A percentile compares a stretch with the other conserved stretches of the same genome.
phyloP scores from a whole-genome alignment of 2,329 filamentous ascomycete species.

The Aspergillus pseudoglaucus region DNA sequence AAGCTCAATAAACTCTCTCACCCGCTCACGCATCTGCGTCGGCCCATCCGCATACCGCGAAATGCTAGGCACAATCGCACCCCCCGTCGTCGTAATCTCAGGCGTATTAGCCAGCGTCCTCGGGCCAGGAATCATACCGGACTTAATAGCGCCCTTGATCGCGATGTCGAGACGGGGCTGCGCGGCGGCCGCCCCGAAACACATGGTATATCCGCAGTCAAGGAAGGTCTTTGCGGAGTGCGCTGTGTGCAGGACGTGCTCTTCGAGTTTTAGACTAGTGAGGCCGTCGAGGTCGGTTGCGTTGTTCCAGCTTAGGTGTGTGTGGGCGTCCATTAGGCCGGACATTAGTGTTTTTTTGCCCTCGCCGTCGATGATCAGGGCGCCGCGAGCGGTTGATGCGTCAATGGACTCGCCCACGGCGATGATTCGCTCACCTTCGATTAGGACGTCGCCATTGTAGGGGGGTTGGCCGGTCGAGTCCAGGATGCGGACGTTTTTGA shows the following conservation, averaged over 20 bases:
- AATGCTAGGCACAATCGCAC: conserved; percentile 39
- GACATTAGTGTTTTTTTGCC: too few species aligned
- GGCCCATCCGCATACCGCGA: conserved; percentile 39
- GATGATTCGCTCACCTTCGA: too few species aligned
- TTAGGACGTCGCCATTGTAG: too few species aligned
- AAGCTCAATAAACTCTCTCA: conserved; percentile 29
- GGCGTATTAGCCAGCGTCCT: conserved; percentile 44
- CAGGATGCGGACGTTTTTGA: too few species aligned
- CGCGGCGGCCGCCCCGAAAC: conserved; percentile 39
- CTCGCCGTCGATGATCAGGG: too few species aligned
- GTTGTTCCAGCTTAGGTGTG: too few species aligned
- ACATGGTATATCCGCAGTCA: conserved; percentile 43
- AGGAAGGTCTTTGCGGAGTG: conserved; percentile 40
- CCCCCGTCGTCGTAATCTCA: conserved; percentile 43
- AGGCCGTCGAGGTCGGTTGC: conserved; percentile 13
- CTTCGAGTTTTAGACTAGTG: conserved; percentile 40
- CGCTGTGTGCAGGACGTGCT: conserved; percentile 43
- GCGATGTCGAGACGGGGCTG: conserved; percentile 43
- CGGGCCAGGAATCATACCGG: conserved; percentile 43
- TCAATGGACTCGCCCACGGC: too few species aligned
- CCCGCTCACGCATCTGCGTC: conserved; percentile 35
- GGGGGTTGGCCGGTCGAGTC: too few species aligned
- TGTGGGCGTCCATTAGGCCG: too few species aligned
- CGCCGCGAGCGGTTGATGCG: too few species aligned
- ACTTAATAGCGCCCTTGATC: conserved; percentile 45